Conservation (phyloP, 1,284 basidiomycete genomes). For the Ustilago hordei region DNA sequence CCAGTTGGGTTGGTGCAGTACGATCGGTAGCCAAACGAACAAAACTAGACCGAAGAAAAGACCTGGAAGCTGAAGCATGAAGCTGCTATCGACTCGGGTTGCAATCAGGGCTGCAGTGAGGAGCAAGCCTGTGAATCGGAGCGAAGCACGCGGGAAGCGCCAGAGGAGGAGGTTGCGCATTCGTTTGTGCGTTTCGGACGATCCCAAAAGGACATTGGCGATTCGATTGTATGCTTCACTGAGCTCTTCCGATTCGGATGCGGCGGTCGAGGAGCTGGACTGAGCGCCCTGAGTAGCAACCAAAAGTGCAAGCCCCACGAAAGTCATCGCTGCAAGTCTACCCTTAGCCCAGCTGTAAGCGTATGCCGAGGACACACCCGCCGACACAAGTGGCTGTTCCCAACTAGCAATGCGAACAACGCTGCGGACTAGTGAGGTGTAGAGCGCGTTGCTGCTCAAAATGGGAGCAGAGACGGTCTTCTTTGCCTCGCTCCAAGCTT, state of each 20-base stretch:
- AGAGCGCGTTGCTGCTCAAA: slow-evolving; percentile 32
- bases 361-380: slow-evolving; percentile 29
- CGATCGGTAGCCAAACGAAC: slow-evolving; percentile 49
- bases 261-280: not conserved
- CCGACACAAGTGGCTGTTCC: slow-evolving; percentile 33
- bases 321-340: slow-evolving; percentile 19
- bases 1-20: slow-evolving; percentile 49
- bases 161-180: slow-evolving; percentile 45
- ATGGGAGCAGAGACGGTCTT: slow-evolving; percentile 8
- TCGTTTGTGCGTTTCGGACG: slow-evolving; percentile 40
- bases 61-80: slow-evolving; percentile 30
- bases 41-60: slow-evolving; percentile 38
- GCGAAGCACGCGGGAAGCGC: slow-evolving; percentile 41
- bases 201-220: slow-evolving; percentile 26
- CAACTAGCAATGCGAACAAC: slow-evolving; percentile 37
- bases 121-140: slow-evolving; percentile 24
- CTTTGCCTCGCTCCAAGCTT: not conserved
- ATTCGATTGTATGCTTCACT: slow-evolving; percentile 27
- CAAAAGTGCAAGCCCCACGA: slow-evolving; percentile 25
- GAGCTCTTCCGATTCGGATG: slow-evolving; percentile 20
- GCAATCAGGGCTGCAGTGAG: slow-evolving; percentile 19
- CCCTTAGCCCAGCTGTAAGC: slow-evolving; percentile 42
- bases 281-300: slow-evolving; percentile 20
- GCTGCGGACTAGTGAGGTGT: slow-evolving; percentile 20
- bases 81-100: slow-evolving; percentile 10